A percentile compares a stretch with the other conserved stretches of the same genome.
Conservation (phyloP, 1,284 basidiomycete species). For the Moniliophthora roreri region DNA sequence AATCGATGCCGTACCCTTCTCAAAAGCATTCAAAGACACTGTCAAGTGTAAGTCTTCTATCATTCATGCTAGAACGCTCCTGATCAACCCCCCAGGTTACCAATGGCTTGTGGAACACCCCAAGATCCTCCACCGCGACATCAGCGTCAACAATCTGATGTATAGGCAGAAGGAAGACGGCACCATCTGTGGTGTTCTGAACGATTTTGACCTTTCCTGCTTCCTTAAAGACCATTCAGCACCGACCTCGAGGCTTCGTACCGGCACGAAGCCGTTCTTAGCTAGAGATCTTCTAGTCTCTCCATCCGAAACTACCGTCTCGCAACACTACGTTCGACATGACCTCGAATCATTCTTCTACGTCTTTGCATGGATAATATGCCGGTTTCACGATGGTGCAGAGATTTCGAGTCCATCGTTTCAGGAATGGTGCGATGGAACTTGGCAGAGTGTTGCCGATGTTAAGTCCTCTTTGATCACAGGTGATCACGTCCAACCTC, state of each 20-base stretch:
- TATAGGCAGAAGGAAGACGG: constrained; percentile 13
- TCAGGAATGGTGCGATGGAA: neutral
- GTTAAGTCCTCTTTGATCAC: too few relatives aligned
- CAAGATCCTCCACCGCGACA: constrained; percentile 27
- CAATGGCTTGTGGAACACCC: neutral
- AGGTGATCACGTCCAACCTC: too few relatives aligned
- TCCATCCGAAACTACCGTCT: constrained; percentile 13
- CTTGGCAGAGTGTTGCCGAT: too few relatives aligned
- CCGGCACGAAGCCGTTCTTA: constrained; percentile 33
- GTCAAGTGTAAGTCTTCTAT: too few relatives aligned
- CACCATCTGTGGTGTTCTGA: constrained; percentile 23
- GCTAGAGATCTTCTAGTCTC: constrained; percentile 25
- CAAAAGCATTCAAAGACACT: too few relatives aligned
- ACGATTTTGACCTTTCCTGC: constrained; percentile 30
- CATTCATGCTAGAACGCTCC: too few relatives aligned
- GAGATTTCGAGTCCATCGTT: neutral
- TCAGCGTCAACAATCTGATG: constrained; percentile 32
- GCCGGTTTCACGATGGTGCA: neutral
- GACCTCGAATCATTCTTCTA: constrained; percentile 33
- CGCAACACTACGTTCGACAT: constrained; percentile 27
- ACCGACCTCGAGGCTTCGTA: constrained; percentile 11
- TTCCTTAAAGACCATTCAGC: neutral
- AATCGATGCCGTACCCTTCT: too few relatives aligned
- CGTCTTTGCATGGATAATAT: constrained; percentile 22
- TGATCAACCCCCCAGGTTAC: neutral